Base-by-base conservation (phyloP, 2,329 filamentous ascomycete genomes). In the Arthroderma sp. region DNA sequence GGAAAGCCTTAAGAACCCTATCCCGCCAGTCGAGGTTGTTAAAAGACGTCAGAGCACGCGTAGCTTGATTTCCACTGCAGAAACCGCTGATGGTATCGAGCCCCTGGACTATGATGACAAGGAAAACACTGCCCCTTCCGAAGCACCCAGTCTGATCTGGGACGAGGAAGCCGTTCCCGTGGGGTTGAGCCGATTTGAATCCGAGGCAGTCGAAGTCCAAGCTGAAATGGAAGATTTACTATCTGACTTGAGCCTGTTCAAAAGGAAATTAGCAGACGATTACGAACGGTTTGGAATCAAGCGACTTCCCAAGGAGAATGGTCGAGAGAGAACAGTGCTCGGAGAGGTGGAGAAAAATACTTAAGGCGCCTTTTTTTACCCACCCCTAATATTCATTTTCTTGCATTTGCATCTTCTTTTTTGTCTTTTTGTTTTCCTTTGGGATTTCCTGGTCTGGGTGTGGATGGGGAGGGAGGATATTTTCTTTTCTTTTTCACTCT, bases 1-100 rank as follows among this genome's bases (percentile, higher is more conserved):
- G 22, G 77, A 80, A 43, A 88, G 85, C 58, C 65, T 95, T 54
- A 89, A 85, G 69, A 95, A 96, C 58, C 91, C 91, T 0, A 95
- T 98, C 51, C 81, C 86, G 1, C 49, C 55, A 10, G 65, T 65
- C 32, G 57, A 54, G 40, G 45, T 53, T 0, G 47, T 62, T 3
- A 62, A 63, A 40, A 58, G 59, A 31, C 54, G 49, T 29, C 52
- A 36, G 43, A 48, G 42, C 50, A 58, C 37, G 55, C 64, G 53
- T 48, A 66, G 55, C 53, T 57, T 53, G 54, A 63, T 46, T 49
- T 67, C 53, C 57, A 61, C 54, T 49, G 55, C 11, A 52, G 55
- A 42, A 60, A 53, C 27, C 62, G 64, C 64, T 11, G 61, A 60
- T 27, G 59, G 55, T 40, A 49, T 48, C 32, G 42, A 49, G 40